phyloP scores from a whole-genome alignment of 108 stramenopile genomes.

The Aurantiochytrium sp. region DNA sequence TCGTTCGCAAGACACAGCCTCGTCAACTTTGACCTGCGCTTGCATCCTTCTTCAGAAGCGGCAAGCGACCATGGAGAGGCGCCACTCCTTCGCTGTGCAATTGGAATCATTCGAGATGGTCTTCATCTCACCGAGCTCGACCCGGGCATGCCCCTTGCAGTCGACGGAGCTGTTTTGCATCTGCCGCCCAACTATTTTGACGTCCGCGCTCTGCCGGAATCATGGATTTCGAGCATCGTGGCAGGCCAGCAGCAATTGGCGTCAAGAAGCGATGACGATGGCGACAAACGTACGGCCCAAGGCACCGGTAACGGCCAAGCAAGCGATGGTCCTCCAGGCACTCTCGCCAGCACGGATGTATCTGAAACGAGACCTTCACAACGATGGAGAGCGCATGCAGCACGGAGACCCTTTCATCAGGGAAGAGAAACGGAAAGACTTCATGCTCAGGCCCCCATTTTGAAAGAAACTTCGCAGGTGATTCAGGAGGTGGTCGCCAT shows the following conservation, averaged over 20 bases:
- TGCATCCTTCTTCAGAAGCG: not conserved
- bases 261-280: too few species aligned
- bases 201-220: not conserved
- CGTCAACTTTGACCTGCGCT: not conserved
- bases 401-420: too few species aligned
- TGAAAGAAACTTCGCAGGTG: not conserved
- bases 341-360: too few species aligned
- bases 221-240: not conserved
- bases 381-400: too few species aligned
- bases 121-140: not conserved
- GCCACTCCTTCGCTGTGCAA: not conserved
- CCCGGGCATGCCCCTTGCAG: not conserved
- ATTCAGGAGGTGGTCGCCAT: not conserved
- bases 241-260: too few species aligned
- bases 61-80: not conserved
- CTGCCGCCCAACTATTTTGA: constrained; percentile 12
- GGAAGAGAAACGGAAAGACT: too few species aligned
- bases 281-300: too few species aligned
- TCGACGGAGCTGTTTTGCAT: not conserved
- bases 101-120: not conserved
- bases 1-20: not conserved
- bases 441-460: too few species aligned
- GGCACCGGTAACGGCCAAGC: too few species aligned
- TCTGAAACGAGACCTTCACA: too few species aligned
- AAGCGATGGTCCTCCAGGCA: too few species aligned